Evolutionary conservation across 495 filamentous ascomycete genomes (phyloP).

Genomic region (Hypoxylon lenormandii): DNA sequence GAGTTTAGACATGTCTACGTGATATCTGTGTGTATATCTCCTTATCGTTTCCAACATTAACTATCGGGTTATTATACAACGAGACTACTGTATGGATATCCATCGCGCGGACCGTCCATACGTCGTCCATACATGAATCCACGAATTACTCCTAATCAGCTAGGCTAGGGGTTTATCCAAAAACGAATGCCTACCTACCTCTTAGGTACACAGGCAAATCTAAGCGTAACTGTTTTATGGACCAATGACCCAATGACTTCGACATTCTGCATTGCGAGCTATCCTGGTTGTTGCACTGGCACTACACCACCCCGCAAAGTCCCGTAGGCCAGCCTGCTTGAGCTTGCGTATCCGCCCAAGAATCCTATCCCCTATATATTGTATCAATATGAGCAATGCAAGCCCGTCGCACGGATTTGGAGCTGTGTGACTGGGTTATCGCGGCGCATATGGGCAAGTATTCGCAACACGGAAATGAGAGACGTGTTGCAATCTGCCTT

Average conservation of each 20-base stretch:
- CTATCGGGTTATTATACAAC: constrained; percentile 21
- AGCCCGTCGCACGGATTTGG: constrained; percentile 37
- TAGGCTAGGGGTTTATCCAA: constrained; percentile 24
- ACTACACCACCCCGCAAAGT: constrained; percentile 43
- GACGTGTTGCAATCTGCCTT: constrained; percentile 7
- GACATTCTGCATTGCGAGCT: constrained; percentile 17
- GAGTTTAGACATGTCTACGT: no score
- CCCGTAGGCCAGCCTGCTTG: constrained; percentile 42
- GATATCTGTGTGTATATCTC: no score
- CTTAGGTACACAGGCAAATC: constrained; percentile 41
- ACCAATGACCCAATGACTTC: constrained; percentile 35
- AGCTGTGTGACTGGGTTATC: constrained; percentile 36
- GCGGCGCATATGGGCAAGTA: constrained; percentile 32
- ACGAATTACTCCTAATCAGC: constrained; percentile 21
- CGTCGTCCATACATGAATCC: background rate
- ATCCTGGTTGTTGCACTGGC: constrained; percentile 45
- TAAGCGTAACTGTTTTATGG: constrained; percentile 21
- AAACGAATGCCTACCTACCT: constrained; percentile 19
- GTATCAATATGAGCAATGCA: constrained; percentile 37
- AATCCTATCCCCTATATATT: constrained; percentile 29
- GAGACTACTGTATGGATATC: background rate
- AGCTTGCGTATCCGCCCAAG: constrained; percentile 33
- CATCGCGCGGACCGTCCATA: constrained; percentile 21
- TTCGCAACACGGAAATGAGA: constrained; percentile 27
- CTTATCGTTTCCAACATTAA: constrained; percentile 16